Base-by-base conservation (phyloP, 768 basidiomycete genomes). In the Lentinula raphanica region DNA sequence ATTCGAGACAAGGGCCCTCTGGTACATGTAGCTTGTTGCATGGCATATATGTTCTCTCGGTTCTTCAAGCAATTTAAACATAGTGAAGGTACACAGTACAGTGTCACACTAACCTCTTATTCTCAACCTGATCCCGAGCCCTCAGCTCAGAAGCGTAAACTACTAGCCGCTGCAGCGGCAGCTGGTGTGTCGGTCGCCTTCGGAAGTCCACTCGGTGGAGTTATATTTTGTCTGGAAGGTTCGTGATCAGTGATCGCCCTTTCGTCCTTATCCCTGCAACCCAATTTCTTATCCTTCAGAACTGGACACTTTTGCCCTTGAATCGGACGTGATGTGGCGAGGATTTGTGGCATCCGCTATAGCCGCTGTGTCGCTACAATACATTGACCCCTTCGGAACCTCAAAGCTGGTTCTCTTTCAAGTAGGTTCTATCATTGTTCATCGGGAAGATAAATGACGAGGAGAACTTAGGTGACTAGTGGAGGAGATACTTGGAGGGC, bases 341-440 rank as follows among this genome's bases (percentile, higher is more conserved):
- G 90, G 87, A n/a, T 96, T 96, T 67, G 92, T 92, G 56, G 92
- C 90, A 15, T 92, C 91, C 6, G 90, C 87, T 50, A 81, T 94
- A 53, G 93, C 93, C 0, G 91, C 92, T 1, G 84, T 92, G n/a
- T 80, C 88, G 0, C 71, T 96, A 54, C 89, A 92, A 68, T 85
- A 87, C 69, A 79, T 94, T 48, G 87, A 94, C 65, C 93, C 93
- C 0, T 94, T 94, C 67, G 86, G 87, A 32, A 92, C 88, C 12
- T 84, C 88, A 21, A 92, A 92, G 65, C 79, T 94, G 19, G 91
- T 93, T 7, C 74, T 93, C 28, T 91, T 90, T 66, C 83, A 87
- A 68, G 88, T 87, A 58, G 5, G 42, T 19, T 12, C n/a, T 49
- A 23, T 17, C 25, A 15, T 56, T 15, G 49, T 35, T 49, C 42